Base-by-base conservation (phyloP, 805 yeast species). In the Saccharomycopsis oosterbeekiorum region DNA sequence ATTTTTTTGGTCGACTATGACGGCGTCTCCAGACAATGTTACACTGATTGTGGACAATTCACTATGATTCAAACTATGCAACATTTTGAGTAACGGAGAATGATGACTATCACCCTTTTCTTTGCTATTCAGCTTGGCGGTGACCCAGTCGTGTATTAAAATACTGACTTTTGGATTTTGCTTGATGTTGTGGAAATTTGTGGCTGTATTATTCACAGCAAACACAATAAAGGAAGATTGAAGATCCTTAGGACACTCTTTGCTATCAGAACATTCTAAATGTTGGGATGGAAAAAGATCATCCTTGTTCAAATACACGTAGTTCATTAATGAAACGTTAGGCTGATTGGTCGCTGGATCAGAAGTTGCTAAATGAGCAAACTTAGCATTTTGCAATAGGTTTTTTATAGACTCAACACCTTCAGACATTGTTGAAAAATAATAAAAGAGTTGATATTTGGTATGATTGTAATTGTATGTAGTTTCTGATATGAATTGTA, bases 281-380 rank as follows among this genome's bases (percentile, higher is more conserved):
- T 34, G 37, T 36, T 42, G 55, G 11, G 62, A 62, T 0, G 60
- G 42, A 65, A 65, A 78, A 0, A 75, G 68, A 29, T 75, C 72
- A 17, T 70, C 68, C 5, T 78, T 70, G 4, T 78, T 75, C 21
- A 86, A 73, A 70, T 84, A 89, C 3, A 92, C 84, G 73, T 89
- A 93, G 73, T 89, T 93, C 98, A 93, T 93, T 65, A 93, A 78
- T 19, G 94, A 82, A 2, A 91, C 96, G 64, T 92, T 94, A 5
- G 98, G 98, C 55, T 83, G 72, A 67, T 86, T 78, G 54, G 88
- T 80, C 9, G 71, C 64, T 10, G 71, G 70, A 58, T 77, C 75
- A 62, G 90, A 82, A 1, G 98, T 93, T 1, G 93, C 97, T 56
- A 92, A 77, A 71, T 92, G 97, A 47, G 92, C 83, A 71, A 83